A percentile compares a stretch with the other conserved stretches of the same genome.
These are phyloP conservation scores for Cercophora sp. DNA, from an alignment of 495 filamentous ascomycete species.

Conservation along the genomic window DNA sequence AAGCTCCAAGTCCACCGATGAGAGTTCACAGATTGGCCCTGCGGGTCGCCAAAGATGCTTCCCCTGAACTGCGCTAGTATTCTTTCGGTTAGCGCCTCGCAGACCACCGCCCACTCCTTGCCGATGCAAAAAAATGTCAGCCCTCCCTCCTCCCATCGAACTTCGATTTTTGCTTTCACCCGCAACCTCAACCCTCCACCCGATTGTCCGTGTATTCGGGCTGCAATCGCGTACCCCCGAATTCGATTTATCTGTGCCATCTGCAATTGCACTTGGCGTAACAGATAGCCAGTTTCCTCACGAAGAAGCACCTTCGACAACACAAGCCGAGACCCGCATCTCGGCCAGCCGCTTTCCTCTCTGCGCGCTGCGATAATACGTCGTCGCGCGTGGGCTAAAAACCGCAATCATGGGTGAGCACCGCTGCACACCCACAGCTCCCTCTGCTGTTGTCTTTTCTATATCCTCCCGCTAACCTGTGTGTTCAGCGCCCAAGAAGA, in stretches of 20 bases:
- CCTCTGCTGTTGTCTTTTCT: constrained; percentile 1
- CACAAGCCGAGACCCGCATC: constrained; percentile 1
- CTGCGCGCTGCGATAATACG: constrained; percentile 43
- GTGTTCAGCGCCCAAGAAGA: constrained; percentile 77
- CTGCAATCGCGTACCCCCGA: neutral
- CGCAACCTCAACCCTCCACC: constrained; percentile 15
- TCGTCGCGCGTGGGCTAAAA: constrained; percentile 41
- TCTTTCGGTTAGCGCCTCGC: neutral
- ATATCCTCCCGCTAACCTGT: constrained; percentile 33
- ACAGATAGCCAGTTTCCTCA: neutral
- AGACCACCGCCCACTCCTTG: constrained; percentile 15
- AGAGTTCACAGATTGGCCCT: too few species aligned
- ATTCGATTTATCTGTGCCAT: neutral
- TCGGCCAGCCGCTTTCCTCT: constrained; percentile 18
- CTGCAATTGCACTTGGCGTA: constrained; percentile 7
- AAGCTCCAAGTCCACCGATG: too few species aligned
- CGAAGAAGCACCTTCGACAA: neutral
- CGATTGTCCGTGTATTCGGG: neutral
- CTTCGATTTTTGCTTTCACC: constrained; percentile 17
- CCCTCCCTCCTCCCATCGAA: constrained; percentile 24
- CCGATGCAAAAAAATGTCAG: constrained; percentile 27
- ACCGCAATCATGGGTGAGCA: constrained; percentile 87
- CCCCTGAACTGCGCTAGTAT: constrained; percentile 13
- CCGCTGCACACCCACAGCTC: constrained; percentile 13
- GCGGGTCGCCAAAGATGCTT: too few species aligned